These are phyloP conservation scores for Penicillium sp. DNA, from an alignment of 2,329 filamentous ascomycete genomes.

Conservation along the genomic window DNA sequence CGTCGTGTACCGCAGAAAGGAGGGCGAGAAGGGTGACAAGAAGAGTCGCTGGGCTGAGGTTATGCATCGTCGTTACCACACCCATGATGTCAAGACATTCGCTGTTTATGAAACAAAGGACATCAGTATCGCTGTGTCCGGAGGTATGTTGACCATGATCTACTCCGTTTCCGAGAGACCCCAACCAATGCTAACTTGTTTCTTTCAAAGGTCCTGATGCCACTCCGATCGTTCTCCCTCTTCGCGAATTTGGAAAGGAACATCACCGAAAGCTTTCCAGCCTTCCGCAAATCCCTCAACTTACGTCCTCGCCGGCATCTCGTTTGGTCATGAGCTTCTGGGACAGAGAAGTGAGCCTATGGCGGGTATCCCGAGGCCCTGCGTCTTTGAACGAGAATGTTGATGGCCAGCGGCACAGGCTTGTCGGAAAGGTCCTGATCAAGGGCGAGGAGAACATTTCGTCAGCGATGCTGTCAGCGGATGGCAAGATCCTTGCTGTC, in stretches of 20 bases:
- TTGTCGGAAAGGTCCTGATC: slow-evolving; percentile 64
- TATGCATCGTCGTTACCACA: slow-evolving; percentile 81
- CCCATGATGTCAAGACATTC: slow-evolving; percentile 93
- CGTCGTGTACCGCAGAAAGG: slow-evolving; percentile 68
- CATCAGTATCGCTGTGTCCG: slow-evolving; percentile 84
- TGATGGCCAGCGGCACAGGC: slow-evolving; percentile 38
- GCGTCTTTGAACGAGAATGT: slow-evolving; percentile 47
- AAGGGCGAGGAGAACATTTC: slow-evolving; percentile 78
- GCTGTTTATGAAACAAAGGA: slow-evolving; percentile 79
- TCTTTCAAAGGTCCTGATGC: slow-evolving; percentile 69
- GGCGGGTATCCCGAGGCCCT: slow-evolving; percentile 56
- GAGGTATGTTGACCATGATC: slow-evolving; percentile 58
- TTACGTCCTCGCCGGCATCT: slow-evolving; percentile 68
- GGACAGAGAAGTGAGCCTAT: slow-evolving; percentile 82
- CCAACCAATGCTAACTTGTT: slow-evolving; percentile 30
- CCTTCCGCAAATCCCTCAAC: slow-evolving; percentile 71
- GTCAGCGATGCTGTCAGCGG: slow-evolving; percentile 65
- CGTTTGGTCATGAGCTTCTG: slow-evolving; percentile 87
- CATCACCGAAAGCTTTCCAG: slow-evolving; percentile 77
- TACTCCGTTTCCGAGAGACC: neutral
- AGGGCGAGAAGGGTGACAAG: slow-evolving; percentile 49
- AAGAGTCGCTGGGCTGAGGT: slow-evolving; percentile 73
- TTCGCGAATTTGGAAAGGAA: slow-evolving; percentile 72
- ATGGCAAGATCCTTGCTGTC: slow-evolving; percentile 71
- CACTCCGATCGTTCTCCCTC: slow-evolving; percentile 73